These are phyloP conservation scores for Ophiostoma angusticollis DNA, from an alignment of 2,329 filamentous ascomycete genomes.

Conservation along the genomic window DNA sequence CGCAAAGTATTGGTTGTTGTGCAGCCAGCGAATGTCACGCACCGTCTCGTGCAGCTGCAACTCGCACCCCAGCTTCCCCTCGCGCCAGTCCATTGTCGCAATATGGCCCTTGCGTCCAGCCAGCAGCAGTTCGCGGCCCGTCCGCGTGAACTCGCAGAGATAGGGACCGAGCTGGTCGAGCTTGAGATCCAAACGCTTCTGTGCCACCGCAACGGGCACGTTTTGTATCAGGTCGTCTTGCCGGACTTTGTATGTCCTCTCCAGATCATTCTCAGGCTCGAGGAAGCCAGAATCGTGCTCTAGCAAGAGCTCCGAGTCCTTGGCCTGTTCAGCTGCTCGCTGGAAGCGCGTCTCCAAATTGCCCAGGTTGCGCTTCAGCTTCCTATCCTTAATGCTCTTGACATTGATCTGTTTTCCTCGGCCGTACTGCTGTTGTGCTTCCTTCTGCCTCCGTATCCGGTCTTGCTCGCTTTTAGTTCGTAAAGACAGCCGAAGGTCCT, in stretches of 20 bases:
- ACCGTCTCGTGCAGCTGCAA: slow-evolving; percentile 77
- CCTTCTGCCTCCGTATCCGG: slow-evolving; percentile 38
- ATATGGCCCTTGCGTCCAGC: slow-evolving; percentile 89
- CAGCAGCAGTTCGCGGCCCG: slow-evolving; percentile 73
- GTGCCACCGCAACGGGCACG: slow-evolving; percentile 71
- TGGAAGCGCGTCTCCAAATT: slow-evolving; percentile 72
- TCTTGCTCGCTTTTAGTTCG: slow-evolving; percentile 37
- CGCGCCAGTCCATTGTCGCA: slow-evolving; percentile 92
- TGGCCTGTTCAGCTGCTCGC: slow-evolving; percentile 67
- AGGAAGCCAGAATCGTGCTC: slow-evolving; percentile 79
- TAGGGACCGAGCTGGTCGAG: slow-evolving; percentile 78
- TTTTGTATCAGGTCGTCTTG: slow-evolving; percentile 71
- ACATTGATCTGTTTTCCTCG: slow-evolving; percentile 58
- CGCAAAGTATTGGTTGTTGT: slow-evolving; percentile 90
- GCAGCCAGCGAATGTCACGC: slow-evolving; percentile 78
- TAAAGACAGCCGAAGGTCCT: slow-evolving; percentile 38
- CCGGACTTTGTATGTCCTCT: slow-evolving; percentile 82
- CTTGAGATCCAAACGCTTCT: slow-evolving; percentile 85
- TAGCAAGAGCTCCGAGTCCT: slow-evolving; percentile 88
- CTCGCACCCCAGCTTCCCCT: slow-evolving; percentile 83
- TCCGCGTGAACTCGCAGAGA: slow-evolving; percentile 75
- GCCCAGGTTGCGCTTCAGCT: slow-evolving; percentile 68
- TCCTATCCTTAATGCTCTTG: slow-evolving; percentile 73
- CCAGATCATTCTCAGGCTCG: slow-evolving; percentile 76
- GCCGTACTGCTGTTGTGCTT: slow-evolving; percentile 68